These are phyloP conservation scores for Pseudopediastrum boryanum DNA, from an alignment of 139 green algal genomes.

Conservation along the genomic window DNA sequence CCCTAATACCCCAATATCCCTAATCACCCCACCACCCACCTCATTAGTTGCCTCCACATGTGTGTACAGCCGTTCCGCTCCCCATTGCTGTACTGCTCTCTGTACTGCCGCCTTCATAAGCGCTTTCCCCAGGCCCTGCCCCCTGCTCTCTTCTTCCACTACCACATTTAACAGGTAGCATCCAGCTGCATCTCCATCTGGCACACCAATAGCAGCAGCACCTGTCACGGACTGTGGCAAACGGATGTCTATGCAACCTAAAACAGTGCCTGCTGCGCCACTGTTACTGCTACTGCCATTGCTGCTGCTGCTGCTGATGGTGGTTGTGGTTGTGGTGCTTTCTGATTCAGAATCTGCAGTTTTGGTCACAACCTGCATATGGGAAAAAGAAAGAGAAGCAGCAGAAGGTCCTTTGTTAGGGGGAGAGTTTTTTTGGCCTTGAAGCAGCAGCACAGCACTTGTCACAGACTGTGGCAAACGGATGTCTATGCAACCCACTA, in stretches of 20 bases:
- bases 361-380: too few relatives aligned
- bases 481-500: slow-evolving; percentile 65
- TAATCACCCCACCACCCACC: too few relatives aligned
- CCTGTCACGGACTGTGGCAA: background rate
- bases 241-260: background rate
- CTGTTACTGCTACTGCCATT: background rate
- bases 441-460: too few relatives aligned
- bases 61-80: slow-evolving; percentile 52
- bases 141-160: slow-evolving; percentile 45
- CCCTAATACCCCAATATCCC: too few relatives aligned
- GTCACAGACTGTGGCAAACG: slow-evolving; percentile 38
- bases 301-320: background rate
- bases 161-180: slow-evolving; percentile 70
- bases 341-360: too few relatives aligned
- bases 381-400: too few relatives aligned
- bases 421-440: too few relatives aligned
- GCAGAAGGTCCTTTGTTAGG: too few relatives aligned
- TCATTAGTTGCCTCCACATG: slow-evolving; percentile 64
- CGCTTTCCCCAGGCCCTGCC: slow-evolving; percentile 47
- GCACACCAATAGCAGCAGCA: slow-evolving; percentile 21
- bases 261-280: background rate
- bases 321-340: slow-evolving; percentile 8
- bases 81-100: slow-evolving; percentile 42
- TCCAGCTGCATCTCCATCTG: slow-evolving; percentile 32
- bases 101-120: slow-evolving; percentile 60